These are phyloP conservation scores for Orbilia oligospora DNA, from an alignment of 2,329 filamentous ascomycete genomes.

Conservation along the genomic window DNA sequence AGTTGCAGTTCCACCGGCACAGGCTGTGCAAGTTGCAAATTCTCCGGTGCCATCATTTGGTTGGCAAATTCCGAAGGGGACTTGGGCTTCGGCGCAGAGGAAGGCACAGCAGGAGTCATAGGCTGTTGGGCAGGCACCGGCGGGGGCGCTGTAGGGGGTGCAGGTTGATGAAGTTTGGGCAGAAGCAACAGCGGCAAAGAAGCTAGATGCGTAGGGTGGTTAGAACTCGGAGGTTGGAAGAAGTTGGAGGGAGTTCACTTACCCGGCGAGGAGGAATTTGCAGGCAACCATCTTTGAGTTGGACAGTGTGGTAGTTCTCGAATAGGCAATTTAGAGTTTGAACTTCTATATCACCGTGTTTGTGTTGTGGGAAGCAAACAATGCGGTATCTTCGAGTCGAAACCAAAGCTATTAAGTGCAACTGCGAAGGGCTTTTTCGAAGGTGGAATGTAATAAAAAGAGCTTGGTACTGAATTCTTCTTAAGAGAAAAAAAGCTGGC, in stretches of 20 bases:
- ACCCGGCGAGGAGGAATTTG: constrained; percentile 13
- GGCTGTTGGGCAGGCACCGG: constrained; percentile 41
- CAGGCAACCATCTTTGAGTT: constrained; percentile 16
- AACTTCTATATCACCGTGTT: too few relatives aligned
- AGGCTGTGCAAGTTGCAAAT: constrained; percentile 43
- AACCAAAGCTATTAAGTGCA: not conserved
- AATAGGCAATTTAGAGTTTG: not conserved
- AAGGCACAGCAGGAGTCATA: constrained; percentile 49
- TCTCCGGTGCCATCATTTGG: constrained; percentile 33
- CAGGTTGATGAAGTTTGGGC: constrained; percentile 44
- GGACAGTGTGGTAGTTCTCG: constrained; percentile 3
- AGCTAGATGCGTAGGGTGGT: not conserved
- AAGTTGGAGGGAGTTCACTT: not conserved
- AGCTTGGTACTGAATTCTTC: too few relatives aligned
- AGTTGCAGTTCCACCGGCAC: not conserved
- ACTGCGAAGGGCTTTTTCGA: too few relatives aligned
- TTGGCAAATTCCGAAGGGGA: constrained; percentile 46
- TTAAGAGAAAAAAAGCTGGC: not conserved
- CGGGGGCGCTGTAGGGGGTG: constrained; percentile 36
- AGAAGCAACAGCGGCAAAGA: constrained; percentile 19
- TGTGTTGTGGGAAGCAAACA: too few relatives aligned
- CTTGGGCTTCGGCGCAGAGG: constrained; percentile 50
- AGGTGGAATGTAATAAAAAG: too few relatives aligned
- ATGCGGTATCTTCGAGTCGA: too few relatives aligned
- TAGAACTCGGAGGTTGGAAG: not conserved